phyloP scores from a whole-genome alignment of 495 filamentous ascomycete genomes.

The Hypoxylon rickii region DNA sequence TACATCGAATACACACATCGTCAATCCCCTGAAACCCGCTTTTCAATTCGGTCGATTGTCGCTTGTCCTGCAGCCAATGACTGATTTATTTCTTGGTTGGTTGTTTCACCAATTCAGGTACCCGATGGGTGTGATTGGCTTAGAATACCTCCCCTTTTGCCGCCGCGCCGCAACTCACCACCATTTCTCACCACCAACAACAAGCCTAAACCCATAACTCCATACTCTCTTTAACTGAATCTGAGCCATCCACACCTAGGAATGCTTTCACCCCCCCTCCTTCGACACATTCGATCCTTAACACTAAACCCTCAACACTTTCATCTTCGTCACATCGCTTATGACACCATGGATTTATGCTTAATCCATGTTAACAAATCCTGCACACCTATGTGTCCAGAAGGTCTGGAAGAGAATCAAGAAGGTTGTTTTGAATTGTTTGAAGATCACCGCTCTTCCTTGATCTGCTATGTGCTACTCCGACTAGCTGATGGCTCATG shows the following conservation, averaged over 20 bases:
- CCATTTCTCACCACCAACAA: not conserved
- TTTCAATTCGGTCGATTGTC: conserved; percentile 24
- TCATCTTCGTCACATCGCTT: conserved; percentile 1
- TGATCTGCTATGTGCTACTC: no score
- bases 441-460: conserved; percentile 19
- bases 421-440: conserved; percentile 24
- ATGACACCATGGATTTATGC: conserved; percentile 10
- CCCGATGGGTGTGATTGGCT: conserved; percentile 28
- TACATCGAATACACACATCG: no score
- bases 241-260: not conserved
- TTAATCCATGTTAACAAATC: conserved; percentile 12
- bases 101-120: conserved; percentile 36
- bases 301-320: not conserved
- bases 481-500: conserved; percentile 7
- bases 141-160: conserved; percentile 20
- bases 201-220: no score
- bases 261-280: not conserved
- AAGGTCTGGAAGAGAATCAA: conserved; percentile 6
- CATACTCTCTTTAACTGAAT: no score
- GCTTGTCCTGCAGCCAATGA: conserved; percentile 20
- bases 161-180: conserved; percentile 18
- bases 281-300: not conserved
- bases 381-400: conserved; percentile 3
- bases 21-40: conserved; percentile 31
- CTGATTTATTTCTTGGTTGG: conserved; percentile 5